These are phyloP conservation scores for Hypocreales sp. DNA, from an alignment of 2,329 filamentous ascomycete species.

Conservation along the genomic window DNA sequence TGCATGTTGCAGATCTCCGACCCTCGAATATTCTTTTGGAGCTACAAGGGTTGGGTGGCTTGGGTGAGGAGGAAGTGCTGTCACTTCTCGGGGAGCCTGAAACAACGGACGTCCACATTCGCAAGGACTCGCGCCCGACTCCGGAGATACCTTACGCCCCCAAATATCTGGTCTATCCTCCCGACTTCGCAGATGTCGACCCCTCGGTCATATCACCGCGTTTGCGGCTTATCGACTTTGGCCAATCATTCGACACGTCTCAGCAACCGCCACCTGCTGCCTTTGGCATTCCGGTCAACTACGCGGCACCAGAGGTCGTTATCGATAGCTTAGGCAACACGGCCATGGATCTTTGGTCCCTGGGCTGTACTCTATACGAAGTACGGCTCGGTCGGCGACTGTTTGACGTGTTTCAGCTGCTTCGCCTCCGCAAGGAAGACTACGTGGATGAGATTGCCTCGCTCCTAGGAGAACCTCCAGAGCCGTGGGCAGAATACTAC, in stretches of 20 bases:
- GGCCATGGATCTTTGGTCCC: slow-evolving; percentile 1
- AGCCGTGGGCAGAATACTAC: background rate
- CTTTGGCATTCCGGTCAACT: background rate
- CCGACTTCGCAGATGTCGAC: background rate
- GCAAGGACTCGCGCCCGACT: background rate
- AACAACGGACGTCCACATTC: background rate
- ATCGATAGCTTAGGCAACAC: background rate
- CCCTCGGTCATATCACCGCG: background rate
- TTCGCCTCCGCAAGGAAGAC: background rate
- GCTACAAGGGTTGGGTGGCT: background rate
- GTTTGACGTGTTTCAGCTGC: background rate
- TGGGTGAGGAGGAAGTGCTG: background rate
- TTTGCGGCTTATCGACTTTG: background rate
- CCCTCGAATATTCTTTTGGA: background rate
- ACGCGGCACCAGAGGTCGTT: background rate
- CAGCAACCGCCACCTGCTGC: background rate
- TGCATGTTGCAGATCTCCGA: background rate
- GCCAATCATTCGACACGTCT: background rate
- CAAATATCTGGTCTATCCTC: background rate
- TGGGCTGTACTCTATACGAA: background rate
- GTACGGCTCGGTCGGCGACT: background rate
- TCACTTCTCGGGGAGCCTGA: background rate
- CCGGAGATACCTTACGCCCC: background rate
- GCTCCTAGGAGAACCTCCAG: background rate
- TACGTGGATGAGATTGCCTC: background rate